Conservation (phyloP, 2,329 filamentous ascomycete species). For the Fusarium clavum region DNA sequence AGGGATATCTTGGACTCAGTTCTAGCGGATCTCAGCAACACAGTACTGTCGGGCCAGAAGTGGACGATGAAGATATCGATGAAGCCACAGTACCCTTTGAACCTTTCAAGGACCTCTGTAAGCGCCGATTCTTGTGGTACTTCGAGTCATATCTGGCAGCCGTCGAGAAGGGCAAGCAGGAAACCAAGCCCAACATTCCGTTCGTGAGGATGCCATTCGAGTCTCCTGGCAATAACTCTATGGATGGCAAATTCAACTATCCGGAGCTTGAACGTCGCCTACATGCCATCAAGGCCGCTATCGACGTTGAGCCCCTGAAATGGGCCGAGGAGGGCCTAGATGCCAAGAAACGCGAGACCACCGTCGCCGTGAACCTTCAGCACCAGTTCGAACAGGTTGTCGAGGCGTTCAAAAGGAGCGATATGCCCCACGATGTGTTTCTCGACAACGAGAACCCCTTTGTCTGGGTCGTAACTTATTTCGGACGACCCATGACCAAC, state of each 20-base stretch:
- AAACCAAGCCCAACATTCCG: conserved; percentile 70
- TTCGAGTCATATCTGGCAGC: conserved; percentile 85
- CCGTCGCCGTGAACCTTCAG: conserved; percentile 83
- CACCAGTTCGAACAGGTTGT: conserved; percentile 87
- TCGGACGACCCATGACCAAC: conserved; percentile 92
- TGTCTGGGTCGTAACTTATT: conserved; percentile 88
- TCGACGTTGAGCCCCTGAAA: conserved; percentile 76
- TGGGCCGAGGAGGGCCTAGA: conserved; percentile 79
- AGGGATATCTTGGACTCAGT: conserved; percentile 78
- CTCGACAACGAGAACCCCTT: conserved; percentile 88
- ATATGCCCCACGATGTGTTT: conserved; percentile 79
- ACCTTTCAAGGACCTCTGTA: conserved; percentile 90
- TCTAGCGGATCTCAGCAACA: conserved; percentile 58
- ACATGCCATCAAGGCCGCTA: conserved; percentile 71
- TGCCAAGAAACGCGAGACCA: conserved; percentile 73
- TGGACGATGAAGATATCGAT: conserved; percentile 64
- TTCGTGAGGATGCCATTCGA: conserved; percentile 95
- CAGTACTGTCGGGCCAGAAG: conserved; percentile 49
- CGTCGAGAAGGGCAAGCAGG: conserved; percentile 72
- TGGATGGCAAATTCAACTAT: conserved; percentile 91
- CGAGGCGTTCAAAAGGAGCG: conserved; percentile 77
- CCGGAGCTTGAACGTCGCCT: conserved; percentile 77
- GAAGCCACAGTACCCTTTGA: conserved; percentile 74
- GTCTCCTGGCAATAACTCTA: conserved; percentile 72
- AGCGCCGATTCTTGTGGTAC: conserved; percentile 95